phyloP scores from a whole-genome alignment of 2,329 filamentous ascomycete species.

The Pleoardoris graminearum region DNA sequence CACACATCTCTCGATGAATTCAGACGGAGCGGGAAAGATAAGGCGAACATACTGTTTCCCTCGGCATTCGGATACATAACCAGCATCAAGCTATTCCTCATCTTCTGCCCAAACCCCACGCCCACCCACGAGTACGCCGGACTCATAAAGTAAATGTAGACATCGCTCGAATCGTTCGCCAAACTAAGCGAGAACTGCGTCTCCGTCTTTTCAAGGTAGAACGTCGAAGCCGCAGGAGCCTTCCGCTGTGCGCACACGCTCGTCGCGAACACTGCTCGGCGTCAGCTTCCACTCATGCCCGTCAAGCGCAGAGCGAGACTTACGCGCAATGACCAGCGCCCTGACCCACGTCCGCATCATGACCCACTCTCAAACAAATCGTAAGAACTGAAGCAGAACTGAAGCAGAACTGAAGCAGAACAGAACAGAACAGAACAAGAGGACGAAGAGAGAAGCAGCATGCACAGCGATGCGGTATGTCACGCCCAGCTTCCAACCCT shows the following conservation, averaged over 20 bases:
- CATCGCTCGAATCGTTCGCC: conserved; percentile 38
- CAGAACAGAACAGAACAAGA: background rate
- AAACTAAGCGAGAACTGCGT: conserved; percentile 44
- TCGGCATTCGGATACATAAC: conserved; percentile 47
- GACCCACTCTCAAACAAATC: background rate
- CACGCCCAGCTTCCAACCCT: background rate
- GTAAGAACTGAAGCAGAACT: background rate
- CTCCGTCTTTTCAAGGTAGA: conserved; percentile 35
- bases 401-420: background rate
- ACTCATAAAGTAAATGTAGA: conserved; percentile 40
- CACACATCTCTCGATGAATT: too few relatives aligned
- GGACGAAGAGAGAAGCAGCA: background rate
- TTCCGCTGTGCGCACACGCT: conserved; percentile 21
- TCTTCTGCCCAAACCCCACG: conserved; percentile 49
- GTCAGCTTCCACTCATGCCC: background rate
- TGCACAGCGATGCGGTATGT: too few relatives aligned
- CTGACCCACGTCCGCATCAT: background rate
- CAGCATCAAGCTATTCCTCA: conserved; percentile 51
- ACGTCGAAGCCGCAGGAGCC: conserved; percentile 34
- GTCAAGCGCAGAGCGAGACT: background rate
- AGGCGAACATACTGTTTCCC: conserved; percentile 35
- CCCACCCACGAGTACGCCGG: conserved; percentile 50
- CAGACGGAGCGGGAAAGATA: too few relatives aligned
- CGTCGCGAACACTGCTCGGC: conserved; percentile 19
- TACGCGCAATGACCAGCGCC: conserved; percentile 2